A percentile compares a stretch with the other conserved stretches of the same genome.
phyloP scores from a whole-genome alignment of 2,329 filamentous ascomycete genomes.

The Hypoxylon sp. region DNA sequence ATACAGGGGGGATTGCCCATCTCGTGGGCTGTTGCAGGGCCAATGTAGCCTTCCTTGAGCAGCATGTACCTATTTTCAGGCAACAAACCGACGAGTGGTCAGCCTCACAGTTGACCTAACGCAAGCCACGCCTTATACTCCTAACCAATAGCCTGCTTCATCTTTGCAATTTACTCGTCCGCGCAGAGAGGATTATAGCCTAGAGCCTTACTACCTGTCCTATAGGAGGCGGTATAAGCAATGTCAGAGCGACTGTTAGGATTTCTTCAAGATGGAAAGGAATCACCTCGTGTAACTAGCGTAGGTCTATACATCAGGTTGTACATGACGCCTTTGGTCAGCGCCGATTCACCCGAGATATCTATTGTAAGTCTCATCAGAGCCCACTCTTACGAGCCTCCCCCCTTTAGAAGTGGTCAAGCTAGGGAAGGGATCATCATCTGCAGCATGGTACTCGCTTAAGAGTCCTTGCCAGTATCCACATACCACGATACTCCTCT shows the following conservation, averaged over 20 bases:
- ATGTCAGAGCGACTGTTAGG: not conserved
- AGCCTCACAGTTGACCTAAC: not conserved
- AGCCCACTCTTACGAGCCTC: not conserved
- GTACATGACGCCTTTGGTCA: not conserved
- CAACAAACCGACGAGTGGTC: not conserved
- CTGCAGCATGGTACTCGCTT: not conserved
- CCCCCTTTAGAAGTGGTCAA: not conserved
- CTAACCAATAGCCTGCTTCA: not conserved
- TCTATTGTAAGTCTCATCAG: not conserved
- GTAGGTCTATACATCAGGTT: constrained; percentile 3
- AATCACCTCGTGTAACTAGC: constrained; percentile 3
- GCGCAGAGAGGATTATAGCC: not conserved
- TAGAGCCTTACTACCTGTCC: constrained; percentile 11
- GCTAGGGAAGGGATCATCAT: constrained; percentile 10
- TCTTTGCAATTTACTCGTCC: not conserved
- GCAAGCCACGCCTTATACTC: not conserved
- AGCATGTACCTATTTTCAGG: not conserved
- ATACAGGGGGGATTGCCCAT: not conserved
- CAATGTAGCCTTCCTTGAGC: not conserved
- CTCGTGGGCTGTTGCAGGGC: not conserved
- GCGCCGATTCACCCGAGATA: not conserved
- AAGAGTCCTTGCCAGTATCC: not conserved
- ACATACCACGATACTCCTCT: no score
- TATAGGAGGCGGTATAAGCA: constrained; percentile 5
- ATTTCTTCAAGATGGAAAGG: not conserved